phyloP scores from a whole-genome alignment of 148 eudicot species.

The Arctostaphylos glauca region DNA sequence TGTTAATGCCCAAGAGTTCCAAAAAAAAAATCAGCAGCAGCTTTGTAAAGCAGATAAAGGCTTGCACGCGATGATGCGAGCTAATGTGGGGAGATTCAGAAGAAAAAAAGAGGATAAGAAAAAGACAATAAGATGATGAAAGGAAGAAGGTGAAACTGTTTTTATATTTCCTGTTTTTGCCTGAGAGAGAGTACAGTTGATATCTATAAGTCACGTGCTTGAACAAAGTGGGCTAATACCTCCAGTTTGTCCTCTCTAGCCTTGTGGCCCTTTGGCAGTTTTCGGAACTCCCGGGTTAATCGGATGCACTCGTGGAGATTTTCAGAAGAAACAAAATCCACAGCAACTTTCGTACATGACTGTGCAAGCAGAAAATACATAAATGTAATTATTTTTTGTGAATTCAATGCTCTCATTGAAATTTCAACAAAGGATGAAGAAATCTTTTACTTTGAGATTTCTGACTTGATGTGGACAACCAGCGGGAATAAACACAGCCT shows the following conservation, averaged over 20 bases:
- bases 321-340: slow-evolving; percentile 91
- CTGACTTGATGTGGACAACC: slow-evolving; percentile 98
- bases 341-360: slow-evolving; percentile 96
- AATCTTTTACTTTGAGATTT: slow-evolving; percentile 55
- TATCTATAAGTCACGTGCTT: neutral
- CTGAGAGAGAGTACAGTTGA: neutral
- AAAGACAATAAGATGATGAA: neutral
- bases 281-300: slow-evolving; percentile 73
- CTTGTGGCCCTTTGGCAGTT: slow-evolving; percentile 67
- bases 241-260: slow-evolving; percentile 91
- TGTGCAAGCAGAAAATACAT: slow-evolving; percentile 14
- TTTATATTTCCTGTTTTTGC: neutral
- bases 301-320: slow-evolving; percentile 68
- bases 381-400: neutral
- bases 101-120: neutral
- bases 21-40: neutral
- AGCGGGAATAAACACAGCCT: slow-evolving; percentile 96
- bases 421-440: neutral
- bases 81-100: neutral
- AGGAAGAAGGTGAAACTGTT: neutral
- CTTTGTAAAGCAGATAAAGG: neutral
- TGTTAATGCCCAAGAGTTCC: slow-evolving; percentile 21
- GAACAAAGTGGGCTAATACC: slow-evolving; percentile 32
- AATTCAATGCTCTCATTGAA: neutral
- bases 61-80: neutral